phyloP scores from a whole-genome alignment of 805 yeast genomes.

The Ogataea corticis region DNA sequence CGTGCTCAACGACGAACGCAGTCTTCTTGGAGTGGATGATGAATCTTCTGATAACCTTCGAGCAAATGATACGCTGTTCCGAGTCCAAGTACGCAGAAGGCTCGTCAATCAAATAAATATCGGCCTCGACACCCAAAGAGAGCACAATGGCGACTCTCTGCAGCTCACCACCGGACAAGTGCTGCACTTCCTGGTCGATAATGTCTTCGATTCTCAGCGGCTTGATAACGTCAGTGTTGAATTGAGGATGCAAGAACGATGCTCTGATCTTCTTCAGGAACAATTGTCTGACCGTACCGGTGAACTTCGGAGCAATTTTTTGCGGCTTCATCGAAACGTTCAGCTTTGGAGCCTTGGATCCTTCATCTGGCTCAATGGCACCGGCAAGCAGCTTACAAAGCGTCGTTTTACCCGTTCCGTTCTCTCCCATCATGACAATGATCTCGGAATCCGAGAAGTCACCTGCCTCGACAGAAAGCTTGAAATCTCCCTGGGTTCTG shows the following conservation, averaged over 20 bases:
- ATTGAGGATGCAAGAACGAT: conserved; percentile 92
- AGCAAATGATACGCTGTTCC: conserved; percentile 98
- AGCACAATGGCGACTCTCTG: conserved; percentile 98
- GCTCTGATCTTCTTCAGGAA: conserved; percentile 96
- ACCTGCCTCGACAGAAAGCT: conserved; percentile 77
- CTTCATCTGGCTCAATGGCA: conserved; percentile 82
- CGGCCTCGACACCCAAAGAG: conserved; percentile 92
- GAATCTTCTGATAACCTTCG: conserved; percentile 96
- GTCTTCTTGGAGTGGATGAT: conserved; percentile 96
- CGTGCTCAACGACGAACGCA: conserved; percentile 99
- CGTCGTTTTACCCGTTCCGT: conserved; percentile 99
- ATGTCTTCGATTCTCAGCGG: conserved; percentile 92
- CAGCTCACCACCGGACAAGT: conserved; percentile 98
- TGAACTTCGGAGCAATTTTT: conserved; percentile 97
- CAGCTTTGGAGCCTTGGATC: conserved; percentile 76
- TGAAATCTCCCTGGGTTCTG: conserved; percentile 97
- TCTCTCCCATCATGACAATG: conserved; percentile 99
- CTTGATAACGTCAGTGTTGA: conserved; percentile 96
- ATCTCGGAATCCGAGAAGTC: conserved; percentile 95
- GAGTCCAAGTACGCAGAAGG: conserved; percentile 99
- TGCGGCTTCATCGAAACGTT: conserved; percentile 98
- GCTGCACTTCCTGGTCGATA: conserved; percentile 96
- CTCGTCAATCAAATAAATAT: conserved; percentile 95
- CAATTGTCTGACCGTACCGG: conserved; percentile 97
- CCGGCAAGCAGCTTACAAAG: conserved; percentile 96